Base-by-base conservation (phyloP, 495 filamentous ascomycete species). In the Chlorociboria aeruginascens region DNA sequence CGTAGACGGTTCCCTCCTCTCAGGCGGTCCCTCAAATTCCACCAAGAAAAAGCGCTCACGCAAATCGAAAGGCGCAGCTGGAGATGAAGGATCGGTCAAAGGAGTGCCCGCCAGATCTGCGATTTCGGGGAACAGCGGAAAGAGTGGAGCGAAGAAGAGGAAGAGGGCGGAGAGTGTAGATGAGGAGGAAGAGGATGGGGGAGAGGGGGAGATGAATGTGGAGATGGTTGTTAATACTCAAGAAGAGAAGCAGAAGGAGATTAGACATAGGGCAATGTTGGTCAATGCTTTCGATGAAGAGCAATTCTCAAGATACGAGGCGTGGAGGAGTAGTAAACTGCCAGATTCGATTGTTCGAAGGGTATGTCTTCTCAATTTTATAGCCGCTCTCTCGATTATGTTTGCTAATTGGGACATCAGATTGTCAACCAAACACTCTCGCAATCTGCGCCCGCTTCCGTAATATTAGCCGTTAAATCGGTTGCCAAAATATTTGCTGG, bases 401-500 rank as follows among this genome's bases (percentile, higher is more conserved):
- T 8, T 6, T 41, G 40, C 59, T 67, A 58, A 66, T 55, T 7
- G 38, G 14, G 14, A 10, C 20, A 4, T 32, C 61, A 86, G 68
- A 81, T 88, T 52, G 78, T 86, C 61, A 95, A 95, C 55, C 85
- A 89, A 53, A 88, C 86, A 35, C 79, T 93, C 10, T 88, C 84
- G 1, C 89, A 95, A 63, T 92, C 86, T 14, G 86, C 89, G 3
- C 82, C 86, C 3, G 72, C 76, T 11, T 81, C 75, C 42, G 82
- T 94, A 28, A 79, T 90, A 34, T 81, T 81, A 16, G 85, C 82
- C 20, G 81, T 94, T 56, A 84, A 83, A 42, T 78, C 82, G 3
- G 86, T 85, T 46, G 81, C 83, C 31, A 95, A 95, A 62, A 73
- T 88, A 49, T 94, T 85, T 61, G 76, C 86, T 7, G 87, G 88